Evolutionary conservation across 169 alveolate species (phyloP), one percentile per base, ranked within the genome.

Genomic region (Cryptosporidium canis): DNA sequence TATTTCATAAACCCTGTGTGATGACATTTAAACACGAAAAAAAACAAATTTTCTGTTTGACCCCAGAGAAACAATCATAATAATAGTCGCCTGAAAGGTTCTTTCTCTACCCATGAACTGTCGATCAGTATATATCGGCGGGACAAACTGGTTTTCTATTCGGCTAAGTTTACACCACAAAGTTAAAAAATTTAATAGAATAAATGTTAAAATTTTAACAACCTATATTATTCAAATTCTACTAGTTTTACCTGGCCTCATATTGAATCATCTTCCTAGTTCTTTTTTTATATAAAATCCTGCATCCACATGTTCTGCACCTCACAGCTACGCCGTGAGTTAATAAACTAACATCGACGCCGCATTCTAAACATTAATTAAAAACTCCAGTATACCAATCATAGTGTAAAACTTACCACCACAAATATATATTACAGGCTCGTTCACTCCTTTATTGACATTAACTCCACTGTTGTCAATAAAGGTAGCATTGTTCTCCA

Each of bases 271-370:
- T 83, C 56, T 91, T 84, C 56, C 91, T 85, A 29, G 92, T 83
- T 83, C 93, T 77, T 44, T 67, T 77, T 27, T 91, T 91, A 63
- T 85, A 85, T 6, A 91, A 65, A 63, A 91, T 84, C 31, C 93
- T 85, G 29, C 91, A 85, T 24, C 92, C 92, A 27, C 93, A 91
- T 27, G 87, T 90, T 33, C 67, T 85, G 85, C 93, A 91, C 48
- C 92, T 85, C 4, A 91, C 83, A 16, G 82, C 83, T 29, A 85
- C 90, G 27, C 91, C 91, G 48, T 70, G 83, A 24, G 85, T 53
- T 35, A 90, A 64, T 35, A 85, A 48, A 47, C 91, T 83, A 24
- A 83, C 91, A 67, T 72, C 90, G 6, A 41, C 87, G 11, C 93
- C 93, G 31, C 93, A 90, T 58, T 83, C 93, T 90, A 16, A 47